These are phyloP conservation scores for Kurtzmaniella quercitrusa DNA, from an alignment of 1,139 yeast species.

Conservation along the genomic window DNA sequence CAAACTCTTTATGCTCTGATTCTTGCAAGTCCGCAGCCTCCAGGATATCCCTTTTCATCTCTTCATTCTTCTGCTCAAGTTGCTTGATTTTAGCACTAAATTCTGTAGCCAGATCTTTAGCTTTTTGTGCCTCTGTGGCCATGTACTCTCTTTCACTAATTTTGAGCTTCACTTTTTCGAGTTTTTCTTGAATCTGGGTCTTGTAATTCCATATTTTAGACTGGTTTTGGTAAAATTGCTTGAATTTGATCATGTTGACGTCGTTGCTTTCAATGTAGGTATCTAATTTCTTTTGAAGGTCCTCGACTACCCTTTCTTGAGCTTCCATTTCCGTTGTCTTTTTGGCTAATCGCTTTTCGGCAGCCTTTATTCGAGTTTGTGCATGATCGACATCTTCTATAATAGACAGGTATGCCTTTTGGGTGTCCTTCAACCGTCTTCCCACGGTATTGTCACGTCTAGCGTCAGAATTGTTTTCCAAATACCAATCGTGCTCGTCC, in stretches of 20 bases:
- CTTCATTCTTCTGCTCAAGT: constrained; percentile 19
- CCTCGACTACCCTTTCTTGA: constrained; percentile 16
- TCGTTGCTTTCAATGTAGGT: constrained; percentile 15
- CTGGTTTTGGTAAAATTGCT: constrained; percentile 23
- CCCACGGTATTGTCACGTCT: constrained; percentile 22
- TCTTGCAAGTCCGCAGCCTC: constrained; percentile 20
- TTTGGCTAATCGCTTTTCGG: constrained; percentile 35
- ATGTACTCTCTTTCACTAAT: constrained; percentile 61
- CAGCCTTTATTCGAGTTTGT: constrained; percentile 36
- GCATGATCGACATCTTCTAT: constrained; percentile 36
- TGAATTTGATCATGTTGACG: constrained; percentile 15
- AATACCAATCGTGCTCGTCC: constrained; percentile 24
- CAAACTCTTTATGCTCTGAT: constrained; percentile 20
- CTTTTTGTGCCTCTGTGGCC: constrained; percentile 59
- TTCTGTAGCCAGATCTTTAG: constrained; percentile 51
- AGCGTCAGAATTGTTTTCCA: constrained; percentile 19
- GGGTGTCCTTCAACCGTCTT: constrained; percentile 30
- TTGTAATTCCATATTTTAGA: constrained; percentile 36
- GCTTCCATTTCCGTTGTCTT: constrained; percentile 29
- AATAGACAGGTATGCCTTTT: constrained; percentile 22
- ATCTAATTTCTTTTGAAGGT: constrained; percentile 18
- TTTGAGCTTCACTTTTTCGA: constrained; percentile 33
- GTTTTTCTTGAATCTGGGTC: constrained; percentile 32
- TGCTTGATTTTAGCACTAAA: constrained; percentile 39
- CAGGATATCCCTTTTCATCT: constrained; percentile 24